These are phyloP conservation scores for Hypoxylon sp. DNA, from an alignment of 2,329 filamentous ascomycete species.

Conservation along the genomic window DNA sequence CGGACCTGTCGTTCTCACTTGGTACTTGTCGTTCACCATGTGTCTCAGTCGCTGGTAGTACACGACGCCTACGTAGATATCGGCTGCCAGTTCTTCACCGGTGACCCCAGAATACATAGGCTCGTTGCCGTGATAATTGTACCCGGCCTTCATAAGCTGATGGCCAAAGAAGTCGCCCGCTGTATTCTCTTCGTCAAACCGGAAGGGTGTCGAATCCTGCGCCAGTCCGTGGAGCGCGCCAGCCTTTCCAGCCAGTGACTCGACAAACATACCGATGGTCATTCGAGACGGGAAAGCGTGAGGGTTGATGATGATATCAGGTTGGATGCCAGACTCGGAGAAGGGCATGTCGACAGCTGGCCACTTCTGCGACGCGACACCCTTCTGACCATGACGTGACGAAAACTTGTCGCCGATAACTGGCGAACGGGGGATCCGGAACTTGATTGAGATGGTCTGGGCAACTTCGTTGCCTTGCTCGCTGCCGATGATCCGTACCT, in stretches of 20 bases:
- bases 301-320: constrained; percentile 98
- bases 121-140: constrained; percentile 98
- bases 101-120: constrained; percentile 99
- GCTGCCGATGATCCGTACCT: constrained; percentile 87
- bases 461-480: constrained; percentile 84
- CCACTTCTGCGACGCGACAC: constrained; percentile 96
- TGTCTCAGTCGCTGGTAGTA: constrained; percentile 98
- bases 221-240: constrained; percentile 94
- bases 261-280: constrained; percentile 99
- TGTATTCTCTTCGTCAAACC: constrained; percentile 90
- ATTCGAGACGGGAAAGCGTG: constrained; percentile 99
- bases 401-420: constrained; percentile 99
- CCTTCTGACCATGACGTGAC: constrained; percentile 97
- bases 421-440: constrained; percentile 87
- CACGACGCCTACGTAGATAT: constrained; percentile 96
- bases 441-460: constrained; percentile 91
- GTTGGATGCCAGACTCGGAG: constrained; percentile 93
- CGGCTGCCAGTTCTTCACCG: constrained; percentile 88
- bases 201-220: constrained; percentile 94
- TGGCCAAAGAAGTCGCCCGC: constrained; percentile 95
- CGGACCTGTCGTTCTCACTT: constrained; percentile 94
- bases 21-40: constrained; percentile 99
- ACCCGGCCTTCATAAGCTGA: constrained; percentile 92
- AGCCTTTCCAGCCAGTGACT: constrained; percentile 94
- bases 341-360: constrained; percentile 94